Evolutionary conservation across 2,329 filamentous ascomycete species (phyloP).

Genomic region (Paecilomyces sp.): DNA sequence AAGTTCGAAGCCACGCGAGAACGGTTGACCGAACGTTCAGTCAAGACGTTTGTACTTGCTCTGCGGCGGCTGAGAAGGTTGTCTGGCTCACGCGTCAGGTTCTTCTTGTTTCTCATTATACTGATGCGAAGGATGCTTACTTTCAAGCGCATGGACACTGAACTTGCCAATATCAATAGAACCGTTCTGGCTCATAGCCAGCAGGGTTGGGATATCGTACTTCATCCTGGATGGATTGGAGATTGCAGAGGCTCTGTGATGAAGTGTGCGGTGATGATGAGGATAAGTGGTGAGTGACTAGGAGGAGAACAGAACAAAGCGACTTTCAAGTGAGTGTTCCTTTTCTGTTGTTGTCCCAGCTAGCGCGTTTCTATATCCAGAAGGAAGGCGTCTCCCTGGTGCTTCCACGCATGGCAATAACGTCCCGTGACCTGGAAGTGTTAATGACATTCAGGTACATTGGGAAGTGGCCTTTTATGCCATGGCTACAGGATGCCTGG

Average conservation of each 20-base stretch:
- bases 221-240: constrained; percentile 14
- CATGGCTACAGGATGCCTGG: background rate
- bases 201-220: constrained; percentile 31
- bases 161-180: constrained; percentile 18
- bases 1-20: constrained; percentile 14
- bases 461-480: background rate
- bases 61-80: constrained; percentile 16
- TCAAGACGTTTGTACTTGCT: constrained; percentile 13
- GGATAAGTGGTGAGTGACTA: constrained; percentile 4
- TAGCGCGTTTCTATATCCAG: background rate
- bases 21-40: constrained; percentile 19
- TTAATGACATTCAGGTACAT: background rate
- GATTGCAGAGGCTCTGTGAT: background rate
- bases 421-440: background rate
- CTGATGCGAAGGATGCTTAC: constrained; percentile 14
- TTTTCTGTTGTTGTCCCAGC: background rate
- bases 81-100: constrained; percentile 9
- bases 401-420: background rate
- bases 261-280: background rate
- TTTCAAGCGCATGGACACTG: constrained; percentile 21
- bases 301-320: background rate
- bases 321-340: background rate
- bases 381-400: background rate
- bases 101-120: background rate
- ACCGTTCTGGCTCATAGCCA: constrained; percentile 24